Evolutionary conservation across 2,329 filamentous ascomycete genomes (phyloP).

Genomic region (Bipolaris zeicola): DNA sequence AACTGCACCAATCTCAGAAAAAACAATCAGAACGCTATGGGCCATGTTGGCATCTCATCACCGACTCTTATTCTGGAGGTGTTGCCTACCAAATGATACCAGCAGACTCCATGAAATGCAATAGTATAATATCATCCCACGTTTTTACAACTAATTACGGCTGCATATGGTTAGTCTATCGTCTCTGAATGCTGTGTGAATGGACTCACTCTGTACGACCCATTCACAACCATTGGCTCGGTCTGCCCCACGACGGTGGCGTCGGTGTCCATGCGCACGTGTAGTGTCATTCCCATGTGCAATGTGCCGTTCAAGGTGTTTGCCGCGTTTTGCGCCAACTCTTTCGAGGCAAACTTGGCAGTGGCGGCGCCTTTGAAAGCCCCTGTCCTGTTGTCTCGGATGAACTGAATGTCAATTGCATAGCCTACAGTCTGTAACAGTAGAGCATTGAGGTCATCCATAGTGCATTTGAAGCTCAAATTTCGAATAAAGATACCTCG

Average conservation of each 20-base stretch:
- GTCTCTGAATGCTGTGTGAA: neutral
- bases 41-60: neutral
- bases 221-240: slow-evolving; percentile 39
- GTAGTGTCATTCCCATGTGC: slow-evolving; percentile 41
- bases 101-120: neutral
- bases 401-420: slow-evolving; percentile 34
- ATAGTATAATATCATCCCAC: neutral
- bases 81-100: neutral
- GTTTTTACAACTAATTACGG: slow-evolving; percentile 6
- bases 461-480: slow-evolving; percentile 35
- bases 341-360: slow-evolving; percentile 38
- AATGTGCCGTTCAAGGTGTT: slow-evolving; percentile 31
- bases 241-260: slow-evolving; percentile 41
- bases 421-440: slow-evolving; percentile 35
- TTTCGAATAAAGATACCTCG: slow-evolving; percentile 47
- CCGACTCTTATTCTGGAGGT: neutral
- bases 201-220: slow-evolving; percentile 29
- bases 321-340: slow-evolving; percentile 40
- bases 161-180: slow-evolving; percentile 21
- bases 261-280: slow-evolving; percentile 44
- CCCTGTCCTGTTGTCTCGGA: slow-evolving; percentile 31
- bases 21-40: neutral
- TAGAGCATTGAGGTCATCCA: slow-evolving; percentile 34
- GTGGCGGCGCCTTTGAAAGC: slow-evolving; percentile 43
- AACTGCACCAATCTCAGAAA: neutral